These are phyloP conservation scores for Pestalotiopsis sp. DNA, from an alignment of 2,329 filamentous ascomycete species.

Conservation along the genomic window DNA sequence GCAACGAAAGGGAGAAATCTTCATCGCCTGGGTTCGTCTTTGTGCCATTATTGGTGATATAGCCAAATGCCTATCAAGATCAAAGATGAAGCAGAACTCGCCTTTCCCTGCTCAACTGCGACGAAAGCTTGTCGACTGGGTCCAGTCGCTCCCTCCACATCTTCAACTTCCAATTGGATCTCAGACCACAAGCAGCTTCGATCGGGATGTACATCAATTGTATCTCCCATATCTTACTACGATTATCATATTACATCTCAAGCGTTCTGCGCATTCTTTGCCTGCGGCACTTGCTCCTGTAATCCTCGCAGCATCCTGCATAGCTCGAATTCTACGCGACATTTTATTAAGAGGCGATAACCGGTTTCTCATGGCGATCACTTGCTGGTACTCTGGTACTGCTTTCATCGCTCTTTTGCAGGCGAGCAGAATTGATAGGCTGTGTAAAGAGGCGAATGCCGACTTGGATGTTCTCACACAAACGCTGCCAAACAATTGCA, in stretches of 20 bases:
- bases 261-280: slow-evolving; percentile 33
- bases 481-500: slow-evolving; percentile 32
- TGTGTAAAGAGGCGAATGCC: slow-evolving; percentile 31
- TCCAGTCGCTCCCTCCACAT: slow-evolving; percentile 31
- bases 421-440: slow-evolving; percentile 31
- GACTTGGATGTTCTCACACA: slow-evolving; percentile 31
- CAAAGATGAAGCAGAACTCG: slow-evolving; percentile 18
- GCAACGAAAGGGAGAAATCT: slow-evolving; percentile 37
- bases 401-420: slow-evolving; percentile 41
- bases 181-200: slow-evolving; percentile 31
- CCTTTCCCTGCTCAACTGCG: slow-evolving; percentile 24
- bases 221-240: slow-evolving; percentile 42
- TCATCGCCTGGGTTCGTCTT: slow-evolving; percentile 41
- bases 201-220: slow-evolving; percentile 41
- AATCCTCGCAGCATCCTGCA: slow-evolving; percentile 37
- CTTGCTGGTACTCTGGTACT: slow-evolving; percentile 42
- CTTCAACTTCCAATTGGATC: slow-evolving; percentile 32
- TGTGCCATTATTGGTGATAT: slow-evolving; percentile 40
- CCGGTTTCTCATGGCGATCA: slow-evolving; percentile 42
- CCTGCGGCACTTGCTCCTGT: slow-evolving; percentile 37
- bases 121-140: slow-evolving; percentile 36
- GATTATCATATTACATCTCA: slow-evolving; percentile 39
- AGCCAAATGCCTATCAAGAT: slow-evolving; percentile 35
- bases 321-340: slow-evolving; percentile 37
- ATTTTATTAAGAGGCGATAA: slow-evolving; percentile 37